Conservation (phyloP, 2,329 filamentous ascomycete genomes). For the Hyphodiscus sp. region DNA sequence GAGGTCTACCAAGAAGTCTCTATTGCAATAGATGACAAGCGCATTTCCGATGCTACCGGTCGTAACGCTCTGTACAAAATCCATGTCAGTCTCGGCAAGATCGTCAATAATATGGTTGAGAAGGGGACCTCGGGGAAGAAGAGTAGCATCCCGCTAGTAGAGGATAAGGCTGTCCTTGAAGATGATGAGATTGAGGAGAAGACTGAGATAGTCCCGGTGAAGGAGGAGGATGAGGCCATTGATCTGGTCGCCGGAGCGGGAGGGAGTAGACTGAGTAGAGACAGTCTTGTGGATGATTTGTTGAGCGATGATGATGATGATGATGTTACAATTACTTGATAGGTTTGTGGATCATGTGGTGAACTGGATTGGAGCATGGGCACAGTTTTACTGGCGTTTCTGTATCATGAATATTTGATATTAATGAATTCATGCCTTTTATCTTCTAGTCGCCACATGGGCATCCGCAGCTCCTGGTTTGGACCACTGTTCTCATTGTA, state of each 20-base stretch:
- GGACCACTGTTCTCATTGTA: too few relatives aligned
- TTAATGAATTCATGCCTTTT: not conserved
- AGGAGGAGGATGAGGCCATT: constrained; percentile 28
- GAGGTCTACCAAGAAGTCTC: constrained; percentile 51
- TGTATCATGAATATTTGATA: not conserved
- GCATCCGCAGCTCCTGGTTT: too few relatives aligned
- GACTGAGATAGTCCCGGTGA: constrained; percentile 37
- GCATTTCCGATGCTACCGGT: constrained; percentile 53
- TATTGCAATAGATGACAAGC: constrained; percentile 55
- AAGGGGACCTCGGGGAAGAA: constrained; percentile 27
- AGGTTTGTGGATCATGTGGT: too few relatives aligned
- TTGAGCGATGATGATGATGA: constrained; percentile 26
- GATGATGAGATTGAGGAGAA: constrained; percentile 34
- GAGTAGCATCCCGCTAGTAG: constrained; percentile 31
- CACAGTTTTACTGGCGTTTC: not conserved
- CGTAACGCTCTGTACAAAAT: constrained; percentile 63
- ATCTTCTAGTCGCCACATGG: too few relatives aligned
- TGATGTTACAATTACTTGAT: constrained; percentile 23
- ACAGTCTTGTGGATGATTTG: constrained; percentile 25
- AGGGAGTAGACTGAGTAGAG: constrained; percentile 6
- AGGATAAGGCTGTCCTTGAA: constrained; percentile 33
- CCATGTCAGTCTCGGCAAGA: constrained; percentile 60
- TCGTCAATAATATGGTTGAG: constrained; percentile 54
- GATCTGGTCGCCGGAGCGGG: constrained; percentile 7
- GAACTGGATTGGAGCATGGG: not conserved